These are phyloP conservation scores for Gossypium sturtianum DNA, from an alignment of 345 rosid genomes.

Conservation along the genomic window DNA sequence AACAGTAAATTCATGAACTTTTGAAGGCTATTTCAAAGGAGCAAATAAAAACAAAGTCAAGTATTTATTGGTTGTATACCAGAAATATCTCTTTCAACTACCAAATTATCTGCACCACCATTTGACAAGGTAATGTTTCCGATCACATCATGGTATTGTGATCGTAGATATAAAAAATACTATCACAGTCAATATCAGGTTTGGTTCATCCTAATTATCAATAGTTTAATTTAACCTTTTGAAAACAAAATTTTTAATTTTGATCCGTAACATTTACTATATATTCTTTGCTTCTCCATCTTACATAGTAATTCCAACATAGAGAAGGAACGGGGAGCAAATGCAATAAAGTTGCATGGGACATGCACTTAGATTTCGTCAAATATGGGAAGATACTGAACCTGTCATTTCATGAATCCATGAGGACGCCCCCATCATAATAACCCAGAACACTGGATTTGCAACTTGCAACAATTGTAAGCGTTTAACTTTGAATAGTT, in stretches of 20 bases:
- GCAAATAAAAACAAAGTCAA: constrained; percentile 17
- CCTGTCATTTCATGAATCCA: neutral
- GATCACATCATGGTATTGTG: neutral
- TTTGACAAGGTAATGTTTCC: neutral
- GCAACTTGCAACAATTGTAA: neutral
- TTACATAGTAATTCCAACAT: neutral
- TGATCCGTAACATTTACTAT: too few species aligned
- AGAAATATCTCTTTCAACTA: constrained; percentile 25
- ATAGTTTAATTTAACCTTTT: too few species aligned
- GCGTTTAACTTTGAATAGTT: neutral
- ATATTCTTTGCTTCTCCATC: neutral
- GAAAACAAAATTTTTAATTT: too few species aligned
- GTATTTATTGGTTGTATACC: constrained; percentile 23
- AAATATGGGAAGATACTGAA: constrained; percentile 2
- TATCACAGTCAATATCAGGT: too few species aligned
- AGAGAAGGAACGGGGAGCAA: neutral
- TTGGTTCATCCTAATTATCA: too few species aligned
- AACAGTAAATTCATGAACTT: constrained; percentile 19
- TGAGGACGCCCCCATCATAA: constrained; percentile 27
- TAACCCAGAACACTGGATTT: neutral
- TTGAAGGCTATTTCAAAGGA: neutral
- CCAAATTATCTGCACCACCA: neutral
- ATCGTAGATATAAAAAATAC: too few species aligned
- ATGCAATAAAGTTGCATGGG: constrained; percentile 6
- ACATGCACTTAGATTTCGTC: constrained; percentile 10